These are phyloP conservation scores for Taphrina flavorubra DNA, from an alignment of 1,139 yeast genomes.

Conservation along the genomic window DNA sequence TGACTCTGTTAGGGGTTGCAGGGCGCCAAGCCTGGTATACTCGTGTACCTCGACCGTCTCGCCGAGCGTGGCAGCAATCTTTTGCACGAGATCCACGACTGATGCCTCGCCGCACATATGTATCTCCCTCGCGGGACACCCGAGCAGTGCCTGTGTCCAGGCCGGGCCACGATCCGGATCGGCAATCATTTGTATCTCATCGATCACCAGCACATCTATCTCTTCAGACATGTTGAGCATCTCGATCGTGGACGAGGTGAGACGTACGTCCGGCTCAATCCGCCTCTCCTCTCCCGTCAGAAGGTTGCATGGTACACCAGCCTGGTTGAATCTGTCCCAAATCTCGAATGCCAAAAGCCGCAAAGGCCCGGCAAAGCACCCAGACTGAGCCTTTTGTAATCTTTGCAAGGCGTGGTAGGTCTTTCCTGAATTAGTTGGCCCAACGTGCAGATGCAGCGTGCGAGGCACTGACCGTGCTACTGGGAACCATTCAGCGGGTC, in stretches of 20 bases:
- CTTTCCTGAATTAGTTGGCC: slow-evolving; percentile 98
- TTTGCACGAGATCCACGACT: slow-evolving; percentile 68
- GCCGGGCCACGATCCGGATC: slow-evolving; percentile 86
- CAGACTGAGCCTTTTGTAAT: slow-evolving; percentile 71
- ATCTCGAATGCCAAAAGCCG: slow-evolving; percentile 89
- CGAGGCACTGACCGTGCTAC: slow-evolving; percentile 80
- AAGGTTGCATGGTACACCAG: slow-evolving; percentile 75
- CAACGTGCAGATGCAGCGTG: slow-evolving; percentile 84
- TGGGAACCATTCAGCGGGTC: slow-evolving; percentile 78
- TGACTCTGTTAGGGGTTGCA: slow-evolving; percentile 61
- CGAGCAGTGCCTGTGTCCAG: slow-evolving; percentile 91
- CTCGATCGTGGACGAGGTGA: slow-evolving; percentile 90
- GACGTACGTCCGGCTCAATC: slow-evolving; percentile 69
- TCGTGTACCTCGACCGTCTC: slow-evolving; percentile 72
- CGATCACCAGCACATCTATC: slow-evolving; percentile 88
- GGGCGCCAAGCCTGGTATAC: slow-evolving; percentile 76
- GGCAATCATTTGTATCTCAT: slow-evolving; percentile 94
- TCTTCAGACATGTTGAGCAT: slow-evolving; percentile 75
- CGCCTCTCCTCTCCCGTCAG: slow-evolving; percentile 93
- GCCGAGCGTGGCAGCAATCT: slow-evolving; percentile 71
- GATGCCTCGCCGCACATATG: slow-evolving; percentile 94
- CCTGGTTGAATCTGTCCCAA: slow-evolving; percentile 73
- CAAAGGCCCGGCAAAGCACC: slow-evolving; percentile 94
- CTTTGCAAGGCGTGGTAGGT: slow-evolving; percentile 80
- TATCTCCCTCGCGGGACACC: slow-evolving; percentile 81